Evolutionary conservation across 139 green algal genomes (phyloP), one percentile per base, ranked within the genome.

Genomic region (Dunaliella primolecta): DNA sequence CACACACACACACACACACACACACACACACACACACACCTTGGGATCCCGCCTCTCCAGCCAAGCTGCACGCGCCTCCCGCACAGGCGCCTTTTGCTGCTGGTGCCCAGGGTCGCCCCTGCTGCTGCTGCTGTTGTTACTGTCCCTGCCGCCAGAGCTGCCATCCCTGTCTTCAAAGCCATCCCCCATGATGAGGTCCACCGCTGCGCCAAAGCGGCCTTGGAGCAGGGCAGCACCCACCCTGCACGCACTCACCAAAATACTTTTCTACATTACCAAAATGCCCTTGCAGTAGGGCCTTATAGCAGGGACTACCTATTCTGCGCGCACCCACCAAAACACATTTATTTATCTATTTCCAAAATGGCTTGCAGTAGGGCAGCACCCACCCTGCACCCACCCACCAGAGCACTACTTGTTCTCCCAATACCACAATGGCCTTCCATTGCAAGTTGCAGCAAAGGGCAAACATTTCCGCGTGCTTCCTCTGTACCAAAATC

Each of bases 281-380:
- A n/a, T n/a, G n/a, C n/a, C n/a, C n/a, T n/a, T n/a, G n/a, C n/a
- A n/a, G n/a, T n/a, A n/a, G n/a, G n/a, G n/a, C n/a, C n/a, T n/a
- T n/a, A n/a, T n/a, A n/a, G n/a, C n/a, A n/a, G n/a, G n/a, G n/a
- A n/a, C n/a, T n/a, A n/a, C n/a, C n/a, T n/a, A n/a, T n/a, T n/a
- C n/a, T n/a, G n/a, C n/a, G n/a, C n/a, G n/a, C n/a, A n/a, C n/a
- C n/a, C n/a, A n/a, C n/a, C n/a, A n/a, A n/a, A n/a, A n/a, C n/a
- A n/a, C n/a, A n/a, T n/a, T n/a, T n/a, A n/a, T n/a, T n/a, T n/a
- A n/a, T n/a, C n/a, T n/a, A n/a, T n/a, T n/a, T n/a, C n/a, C n/a
- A n/a, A n/a, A n/a, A n/a, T n/a, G n/a, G n/a, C 95, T 0, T 84
- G 86, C 82, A 98, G 85, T 86, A 99, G 87, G 31, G 87, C 87